A percentile compares a stretch with the other conserved stretches of the same genome.
These are phyloP conservation scores for Epichloe typhina DNA, from an alignment of 2,329 filamentous ascomycete species.

Conservation along the genomic window DNA sequence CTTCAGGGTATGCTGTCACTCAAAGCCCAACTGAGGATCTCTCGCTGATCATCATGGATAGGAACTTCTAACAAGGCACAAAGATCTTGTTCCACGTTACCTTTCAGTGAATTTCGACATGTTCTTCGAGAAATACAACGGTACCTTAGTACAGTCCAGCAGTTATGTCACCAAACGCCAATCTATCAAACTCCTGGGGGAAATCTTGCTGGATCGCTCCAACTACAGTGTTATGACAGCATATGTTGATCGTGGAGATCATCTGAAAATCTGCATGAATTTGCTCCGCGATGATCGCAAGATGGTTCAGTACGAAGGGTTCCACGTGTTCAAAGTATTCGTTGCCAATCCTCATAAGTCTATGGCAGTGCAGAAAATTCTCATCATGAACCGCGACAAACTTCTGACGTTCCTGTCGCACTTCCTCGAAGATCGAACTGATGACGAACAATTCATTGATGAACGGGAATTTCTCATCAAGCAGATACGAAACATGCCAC, in stretches of 20 bases:
- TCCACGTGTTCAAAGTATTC: constrained; percentile 99
- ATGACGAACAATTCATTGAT: constrained; percentile 97
- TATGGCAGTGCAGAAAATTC: constrained; percentile 84
- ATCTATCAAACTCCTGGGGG: constrained; percentile 91
- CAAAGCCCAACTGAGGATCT: background rate
- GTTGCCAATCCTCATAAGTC: constrained; percentile 98
- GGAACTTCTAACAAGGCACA: constrained; percentile 92
- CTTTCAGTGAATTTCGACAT: constrained; percentile 80
- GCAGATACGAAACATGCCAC: constrained; percentile 65
- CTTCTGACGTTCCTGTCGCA: constrained; percentile 78
- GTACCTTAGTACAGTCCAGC: constrained; percentile 73
- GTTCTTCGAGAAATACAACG: constrained; percentile 89
- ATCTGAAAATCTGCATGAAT: constrained; percentile 98
- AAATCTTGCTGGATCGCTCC: constrained; percentile 84
- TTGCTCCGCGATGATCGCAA: constrained; percentile 86
- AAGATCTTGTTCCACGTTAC: constrained; percentile 78
- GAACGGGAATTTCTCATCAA: constrained; percentile 96
- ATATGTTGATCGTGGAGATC: constrained; percentile 89
- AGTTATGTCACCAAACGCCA: constrained; percentile 97
- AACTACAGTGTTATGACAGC: constrained; percentile 98
- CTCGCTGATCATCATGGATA: constrained; percentile 21
- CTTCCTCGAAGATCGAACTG: constrained; percentile 87
- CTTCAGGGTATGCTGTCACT: constrained; percentile 55
- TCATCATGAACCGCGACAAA: constrained; percentile 91
- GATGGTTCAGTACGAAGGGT: constrained; percentile 99